Evolutionary conservation across 345 rosid genomes (phyloP).

Genomic region (Salix dunnii): DNA sequence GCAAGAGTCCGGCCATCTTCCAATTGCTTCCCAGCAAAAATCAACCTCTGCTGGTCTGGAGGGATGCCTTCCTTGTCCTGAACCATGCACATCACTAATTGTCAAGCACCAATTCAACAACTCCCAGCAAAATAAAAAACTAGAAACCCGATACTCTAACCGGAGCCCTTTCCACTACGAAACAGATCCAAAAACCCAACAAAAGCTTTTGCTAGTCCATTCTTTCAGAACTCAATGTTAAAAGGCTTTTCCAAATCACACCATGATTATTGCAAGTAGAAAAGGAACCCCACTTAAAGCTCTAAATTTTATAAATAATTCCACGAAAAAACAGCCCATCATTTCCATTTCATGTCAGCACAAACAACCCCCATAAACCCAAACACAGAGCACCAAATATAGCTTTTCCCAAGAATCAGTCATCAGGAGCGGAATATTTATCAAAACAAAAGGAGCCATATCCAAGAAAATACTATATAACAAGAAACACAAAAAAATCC

Average conservation of each 20-base stretch:
- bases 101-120: neutral
- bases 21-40: constrained; percentile 90
- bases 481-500: neutral
- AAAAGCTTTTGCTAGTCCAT: neutral
- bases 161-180: neutral
- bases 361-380: too few relatives aligned
- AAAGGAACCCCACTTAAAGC: neutral
- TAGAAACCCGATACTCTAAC: neutral
- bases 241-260: neutral
- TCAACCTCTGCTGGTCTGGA: constrained; percentile 91
- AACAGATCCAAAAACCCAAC: neutral
- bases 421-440: too few relatives aligned
- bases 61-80: constrained; percentile 97
- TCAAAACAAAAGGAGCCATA: neutral
- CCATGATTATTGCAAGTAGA: neutral
- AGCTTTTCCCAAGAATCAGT: neutral
- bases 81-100: neutral
- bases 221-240: neutral
- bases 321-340: neutral
- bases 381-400: neutral
- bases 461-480: neutral
- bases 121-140: neutral
- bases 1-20: constrained; percentile 95
- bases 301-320: neutral
- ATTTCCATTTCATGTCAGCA: neutral